Evolutionary conservation across 192 early-diverging fungal genomes (phyloP), one percentile per base, ranked within the genome.

Genomic region (Cladochytrium replicatum): DNA sequence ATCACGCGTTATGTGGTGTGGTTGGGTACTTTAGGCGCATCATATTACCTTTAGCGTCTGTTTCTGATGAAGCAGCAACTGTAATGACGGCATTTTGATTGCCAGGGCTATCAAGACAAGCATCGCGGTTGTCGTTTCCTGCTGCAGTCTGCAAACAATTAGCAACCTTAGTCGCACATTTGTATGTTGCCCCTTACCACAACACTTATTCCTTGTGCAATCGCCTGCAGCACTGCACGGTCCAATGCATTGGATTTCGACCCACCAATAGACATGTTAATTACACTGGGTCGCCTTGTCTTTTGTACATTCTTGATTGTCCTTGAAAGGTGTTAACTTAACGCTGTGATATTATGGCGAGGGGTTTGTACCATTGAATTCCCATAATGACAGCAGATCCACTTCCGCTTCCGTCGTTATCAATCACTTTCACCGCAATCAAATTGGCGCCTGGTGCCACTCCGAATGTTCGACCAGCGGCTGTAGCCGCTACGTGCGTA

Each of bases 1-100:
- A n/a, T n/a, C n/a, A 37, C 81, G 85, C 43, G 77, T 77, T 39
- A 98, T 92, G 52, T 91, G 19, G 88, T 93, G n/a, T n/a, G n/a
- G n/a, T 79, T 73, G 65, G n/a, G n/a, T n/a, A n/a, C n/a, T n/a
- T n/a, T n/a, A n/a, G n/a, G n/a, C n/a, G n/a, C n/a, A n/a, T n/a
- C n/a, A n/a, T n/a, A n/a, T n/a, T n/a, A n/a, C n/a, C 43, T 44
- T 44, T 44, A 11, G 13, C 32, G 32, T 44, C 43, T 11, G 13
- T 44, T 44, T 44, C 32, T 13, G 13, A 11, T 11, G 43, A 44
- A 44, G 43, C 43, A 13, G 43, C 43, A 44, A 44, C 43, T 27
- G 43, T 44, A 44, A 44, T 27, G 13, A 59, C 64, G 43, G 69
- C 54, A 7, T 26, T 23, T 17, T 54, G 58, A 22, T 59, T 56